These are phyloP conservation scores for Yamadazyma trypodendri DNA, from an alignment of 1,139 yeast species.

Conservation along the genomic window DNA sequence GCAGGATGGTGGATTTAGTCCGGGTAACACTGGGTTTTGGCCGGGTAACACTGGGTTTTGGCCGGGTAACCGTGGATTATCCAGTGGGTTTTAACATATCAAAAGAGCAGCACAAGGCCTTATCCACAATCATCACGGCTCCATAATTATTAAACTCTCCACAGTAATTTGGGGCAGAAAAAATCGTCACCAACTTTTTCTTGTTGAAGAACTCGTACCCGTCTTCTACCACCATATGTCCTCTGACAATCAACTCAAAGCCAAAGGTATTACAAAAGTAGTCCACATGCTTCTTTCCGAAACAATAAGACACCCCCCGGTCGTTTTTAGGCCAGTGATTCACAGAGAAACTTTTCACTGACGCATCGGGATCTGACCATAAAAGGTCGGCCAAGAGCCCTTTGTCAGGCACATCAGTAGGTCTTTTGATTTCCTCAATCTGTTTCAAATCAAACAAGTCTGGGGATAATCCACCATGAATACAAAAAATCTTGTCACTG, in stretches of 20 bases:
- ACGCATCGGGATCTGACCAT: constrained; percentile 86
- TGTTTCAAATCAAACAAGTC: constrained; percentile 63
- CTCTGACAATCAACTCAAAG: constrained; percentile 78
- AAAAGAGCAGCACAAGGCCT: constrained; percentile 74
- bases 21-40: background rate
- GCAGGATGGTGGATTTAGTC: no score
- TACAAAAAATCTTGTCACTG: constrained; percentile 81
- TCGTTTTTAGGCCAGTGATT: constrained; percentile 79
- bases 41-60: background rate
- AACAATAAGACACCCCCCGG: constrained; percentile 82
- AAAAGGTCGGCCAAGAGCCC: constrained; percentile 79
- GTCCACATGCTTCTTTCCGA: constrained; percentile 72
- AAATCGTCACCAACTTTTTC: constrained; percentile 76
- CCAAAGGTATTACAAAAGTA: constrained; percentile 67
- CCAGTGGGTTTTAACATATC: constrained; percentile 71
- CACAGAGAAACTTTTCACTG: constrained; percentile 39
- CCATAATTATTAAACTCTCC: constrained; percentile 92
- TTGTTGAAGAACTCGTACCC: constrained; percentile 85
- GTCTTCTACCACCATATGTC: constrained; percentile 93
- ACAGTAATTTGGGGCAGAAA: constrained; percentile 88
- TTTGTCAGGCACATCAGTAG: constrained; percentile 84
- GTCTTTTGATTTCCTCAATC: constrained; percentile 69
- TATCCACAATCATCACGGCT: constrained; percentile 84
- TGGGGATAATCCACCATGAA: constrained; percentile 89
- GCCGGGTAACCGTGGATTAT: background rate